A percentile compares a stretch with the other conserved stretches of the same genome.
These are phyloP conservation scores for Haematococcus sp. DNA, from an alignment of 139 green algal species.

Conservation along the genomic window DNA sequence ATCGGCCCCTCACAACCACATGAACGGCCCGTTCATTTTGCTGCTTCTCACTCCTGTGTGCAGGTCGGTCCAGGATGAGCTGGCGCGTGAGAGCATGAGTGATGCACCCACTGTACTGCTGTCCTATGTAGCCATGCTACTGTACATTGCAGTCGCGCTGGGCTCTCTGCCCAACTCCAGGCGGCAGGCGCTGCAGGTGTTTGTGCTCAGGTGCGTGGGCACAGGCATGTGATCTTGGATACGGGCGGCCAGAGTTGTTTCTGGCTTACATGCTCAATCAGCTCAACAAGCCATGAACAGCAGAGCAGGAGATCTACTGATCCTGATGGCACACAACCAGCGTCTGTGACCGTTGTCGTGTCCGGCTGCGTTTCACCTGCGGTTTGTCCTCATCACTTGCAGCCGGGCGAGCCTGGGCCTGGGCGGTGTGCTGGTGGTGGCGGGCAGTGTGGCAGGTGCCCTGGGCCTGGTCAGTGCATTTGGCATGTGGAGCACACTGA, in stretches of 20 bases:
- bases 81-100: conserved; percentile 69
- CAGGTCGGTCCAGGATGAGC: conserved; percentile 82
- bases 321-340: no score
- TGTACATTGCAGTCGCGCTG: conserved; percentile 77
- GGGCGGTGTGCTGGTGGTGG: conserved; percentile 74
- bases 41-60: neutral
- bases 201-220: conserved; percentile 28
- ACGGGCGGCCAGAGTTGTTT: neutral
- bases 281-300: no score
- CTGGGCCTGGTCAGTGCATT: conserved; percentile 49
- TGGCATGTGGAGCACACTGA: conserved; percentile 76
- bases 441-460: conserved; percentile 61
- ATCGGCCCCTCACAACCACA: no score
- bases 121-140: conserved; percentile 86
- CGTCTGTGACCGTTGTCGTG: no score
- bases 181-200: conserved; percentile 23
- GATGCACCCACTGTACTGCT: conserved; percentile 68
- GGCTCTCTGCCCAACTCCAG: conserved; percentile 39
- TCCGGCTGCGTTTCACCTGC: no score
- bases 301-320: no score
- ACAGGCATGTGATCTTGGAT: no score
- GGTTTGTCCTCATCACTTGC: no score
- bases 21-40: no score
- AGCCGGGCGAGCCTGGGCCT: conserved; percentile 60
- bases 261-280: neutral